Conservation (phyloP, 1,284 basidiomycete genomes). For the Ceratobasidium sp. region DNA sequence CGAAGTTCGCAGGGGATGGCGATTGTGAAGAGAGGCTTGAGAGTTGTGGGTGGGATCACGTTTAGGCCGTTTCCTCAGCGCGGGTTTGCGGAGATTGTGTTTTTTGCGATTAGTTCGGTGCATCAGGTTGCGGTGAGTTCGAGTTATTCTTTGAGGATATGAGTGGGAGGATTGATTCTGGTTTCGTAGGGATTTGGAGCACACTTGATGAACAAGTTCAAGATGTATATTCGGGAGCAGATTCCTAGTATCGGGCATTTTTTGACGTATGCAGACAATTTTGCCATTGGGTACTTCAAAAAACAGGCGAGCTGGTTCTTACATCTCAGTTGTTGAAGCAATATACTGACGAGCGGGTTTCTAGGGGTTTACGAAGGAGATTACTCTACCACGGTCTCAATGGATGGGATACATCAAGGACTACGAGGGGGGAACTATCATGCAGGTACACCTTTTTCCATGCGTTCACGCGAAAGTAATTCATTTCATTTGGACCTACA, state of each 20-base stretch:
- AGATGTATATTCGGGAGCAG: conserved; percentile 86
- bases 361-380: conserved; percentile 94
- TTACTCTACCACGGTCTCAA: conserved; percentile 85
- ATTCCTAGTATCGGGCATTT: conserved; percentile 91
- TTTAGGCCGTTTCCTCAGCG: conserved; percentile 96
- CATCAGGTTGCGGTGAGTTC: conserved; percentile 92
- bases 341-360: background rate
- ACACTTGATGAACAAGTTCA: conserved; percentile 99
- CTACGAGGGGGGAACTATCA: conserved; percentile 99
- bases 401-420: conserved; percentile 99
- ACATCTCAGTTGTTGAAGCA: background rate
- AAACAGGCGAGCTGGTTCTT: conserved; percentile 68
- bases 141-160: background rate
- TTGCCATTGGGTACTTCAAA: conserved; percentile 96
- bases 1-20: conserved; percentile 91
- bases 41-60: conserved; percentile 98
- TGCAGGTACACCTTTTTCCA: conserved; percentile 69
- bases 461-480: background rate
- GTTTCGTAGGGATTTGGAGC: conserved; percentile 90
- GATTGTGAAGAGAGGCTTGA: conserved; percentile 94
- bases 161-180: conserved; percentile 5
- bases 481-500: conserved; percentile 47
- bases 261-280: conserved; percentile 98
- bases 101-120: conserved; percentile 96
- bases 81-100: conserved; percentile 98